Evolutionary conservation across 108 stramenopile species (phyloP).

Genomic region (Conticribra weissflogii): DNA sequence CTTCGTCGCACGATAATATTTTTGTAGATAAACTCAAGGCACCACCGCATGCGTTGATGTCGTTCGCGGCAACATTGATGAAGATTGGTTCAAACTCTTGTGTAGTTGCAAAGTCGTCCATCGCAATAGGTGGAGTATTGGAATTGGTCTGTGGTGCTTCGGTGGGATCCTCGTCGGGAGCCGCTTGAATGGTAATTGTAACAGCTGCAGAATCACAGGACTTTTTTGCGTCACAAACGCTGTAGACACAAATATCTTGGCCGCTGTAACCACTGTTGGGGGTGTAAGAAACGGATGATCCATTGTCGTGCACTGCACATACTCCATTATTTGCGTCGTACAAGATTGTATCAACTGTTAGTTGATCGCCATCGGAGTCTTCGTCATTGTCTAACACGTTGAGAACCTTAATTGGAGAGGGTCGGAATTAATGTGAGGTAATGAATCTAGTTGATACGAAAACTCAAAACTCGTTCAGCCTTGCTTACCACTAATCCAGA

Average conservation of each 20-base stretch:
- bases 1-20: constrained; percentile 3
- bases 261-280: constrained; percentile 5
- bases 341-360: background rate
- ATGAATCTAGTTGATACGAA: background rate
- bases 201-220: background rate
- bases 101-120: constrained; percentile 4
- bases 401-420: background rate
- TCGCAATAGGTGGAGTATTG: constrained; percentile 2
- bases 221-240: background rate
- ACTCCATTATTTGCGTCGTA: constrained; percentile 10
- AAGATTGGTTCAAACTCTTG: constrained; percentile 13
- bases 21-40: constrained; percentile 9
- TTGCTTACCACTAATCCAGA: constrained; percentile 3
- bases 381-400: constrained; percentile 3
- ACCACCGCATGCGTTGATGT: background rate
- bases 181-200: background rate
- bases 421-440: background rate
- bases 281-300: background rate
- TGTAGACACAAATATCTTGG: constrained; percentile 10
- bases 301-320: constrained; percentile 2
- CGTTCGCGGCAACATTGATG: constrained; percentile 20
- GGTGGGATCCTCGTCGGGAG: background rate
- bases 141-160: background rate
- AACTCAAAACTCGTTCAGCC: background rate
- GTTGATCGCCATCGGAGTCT: background rate